Conservation (phyloP, 2,329 filamentous ascomycete species). For the Cladosporium colombiae region DNA sequence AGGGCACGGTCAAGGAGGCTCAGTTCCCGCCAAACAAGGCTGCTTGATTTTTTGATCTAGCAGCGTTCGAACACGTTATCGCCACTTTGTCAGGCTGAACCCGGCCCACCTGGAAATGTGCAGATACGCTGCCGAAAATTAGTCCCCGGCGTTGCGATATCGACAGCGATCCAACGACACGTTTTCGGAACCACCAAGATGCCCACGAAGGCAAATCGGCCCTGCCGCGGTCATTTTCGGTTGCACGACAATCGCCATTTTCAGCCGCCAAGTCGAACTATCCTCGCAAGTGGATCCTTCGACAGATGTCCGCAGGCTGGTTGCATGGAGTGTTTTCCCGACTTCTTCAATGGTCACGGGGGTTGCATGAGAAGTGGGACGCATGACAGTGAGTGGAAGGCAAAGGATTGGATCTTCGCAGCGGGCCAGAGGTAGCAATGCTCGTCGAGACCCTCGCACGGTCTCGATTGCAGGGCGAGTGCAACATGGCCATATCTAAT, state of each 20-base stretch:
- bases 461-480: neutral
- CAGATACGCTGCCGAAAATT: neutral
- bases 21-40: slow-evolving; percentile 70
- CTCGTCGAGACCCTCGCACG: neutral
- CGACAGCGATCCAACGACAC: neutral
- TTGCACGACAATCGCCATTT: neutral
- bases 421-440: neutral
- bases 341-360: neutral
- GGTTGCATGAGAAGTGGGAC: neutral
- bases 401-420: neutral
- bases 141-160: neutral
- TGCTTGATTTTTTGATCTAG: slow-evolving; percentile 27
- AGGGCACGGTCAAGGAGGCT: slow-evolving; percentile 66
- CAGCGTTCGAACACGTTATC: neutral
- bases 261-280: neutral
- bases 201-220: neutral
- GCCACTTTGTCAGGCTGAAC: neutral
- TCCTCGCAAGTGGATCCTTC: neutral
- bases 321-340: neutral
- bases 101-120: neutral
- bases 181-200: neutral
- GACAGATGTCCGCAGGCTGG: neutral
- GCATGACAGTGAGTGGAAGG: neutral
- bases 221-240: too few species aligned
- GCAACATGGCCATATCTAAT: neutral